Base-by-base conservation (phyloP, 2,329 filamentous ascomycete genomes). In the Arthrobotrys megalospora region DNA sequence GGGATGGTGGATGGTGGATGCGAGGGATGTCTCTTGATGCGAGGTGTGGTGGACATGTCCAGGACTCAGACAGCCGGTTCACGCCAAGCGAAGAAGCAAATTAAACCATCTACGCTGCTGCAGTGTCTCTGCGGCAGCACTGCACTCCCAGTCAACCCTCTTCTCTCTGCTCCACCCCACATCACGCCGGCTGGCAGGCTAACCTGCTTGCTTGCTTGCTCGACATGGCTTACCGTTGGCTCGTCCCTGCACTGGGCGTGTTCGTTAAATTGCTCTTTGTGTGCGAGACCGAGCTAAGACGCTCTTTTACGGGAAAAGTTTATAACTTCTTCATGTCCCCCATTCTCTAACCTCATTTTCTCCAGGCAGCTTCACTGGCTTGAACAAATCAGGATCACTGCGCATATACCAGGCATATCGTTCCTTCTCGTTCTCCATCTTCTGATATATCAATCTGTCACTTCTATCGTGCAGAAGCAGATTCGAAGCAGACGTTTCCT, bases 311-410 rank as follows among this genome's bases (percentile, higher is more conserved):
- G 28, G 41, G 24, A 76, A 76, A 76, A 58, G 72, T 73, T 73
- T 76, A 76, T 76, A 76, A 76, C 64, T 47, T 70, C 72, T 65
- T 69, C 64, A 73, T 65, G 58, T 68, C 64, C 64, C 72, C 72
- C 72, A 63, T 64, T 53, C 65, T 69, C 72, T 69, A 70, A 76
- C 72, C 72, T 69, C 72, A 76, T 65, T 69, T 58, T 76, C 58
- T 58, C 38, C 64, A 68, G 45, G 48, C 72, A 69, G 65, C 65
- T 70, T 65, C 52, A 76, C 58, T 70, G 58, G 60, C 63, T 76
- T 48, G 64, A 76, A 62, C 71, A 76, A 55, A 76, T 76, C 71
- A 68, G 64, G 45, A 67, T 64, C 71, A 62, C 43, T 48, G 53
- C 45, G 55, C 47, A 66, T 60, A 67, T 58, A n/a, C 41, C 47